These are phyloP conservation scores for Cladosporium sp. DNA, from an alignment of 2,329 filamentous ascomycete species.

Conservation along the genomic window DNA sequence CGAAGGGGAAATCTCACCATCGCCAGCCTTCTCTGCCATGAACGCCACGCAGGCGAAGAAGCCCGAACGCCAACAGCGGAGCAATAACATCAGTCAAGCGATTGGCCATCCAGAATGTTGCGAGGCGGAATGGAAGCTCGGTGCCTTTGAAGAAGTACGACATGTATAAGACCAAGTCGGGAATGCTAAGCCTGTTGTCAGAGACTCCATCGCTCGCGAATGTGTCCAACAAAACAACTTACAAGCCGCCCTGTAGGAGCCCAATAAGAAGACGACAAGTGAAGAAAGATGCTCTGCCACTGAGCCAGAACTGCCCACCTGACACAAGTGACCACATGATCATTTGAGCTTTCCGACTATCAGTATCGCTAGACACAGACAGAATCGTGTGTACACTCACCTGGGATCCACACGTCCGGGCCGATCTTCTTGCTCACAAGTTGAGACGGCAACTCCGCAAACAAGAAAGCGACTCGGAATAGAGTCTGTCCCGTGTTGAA, in stretches of 20 bases:
- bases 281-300: constrained; percentile 39
- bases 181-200: neutral
- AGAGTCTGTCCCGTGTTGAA: constrained; percentile 49
- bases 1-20: constrained; percentile 28
- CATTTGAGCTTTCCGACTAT: constrained; percentile 31
- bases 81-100: constrained; percentile 29
- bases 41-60: constrained; percentile 45
- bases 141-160: constrained; percentile 74
- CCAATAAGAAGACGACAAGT: constrained; percentile 43
- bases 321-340: constrained; percentile 49
- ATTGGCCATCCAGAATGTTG: constrained; percentile 62
- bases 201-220: neutral
- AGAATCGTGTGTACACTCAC: neutral
- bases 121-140: constrained; percentile 67
- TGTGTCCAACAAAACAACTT: neutral
- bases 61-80: constrained; percentile 31
- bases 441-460: constrained; percentile 39
- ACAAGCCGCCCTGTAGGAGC: constrained; percentile 43
- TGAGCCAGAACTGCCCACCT: constrained; percentile 24
- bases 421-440: constrained; percentile 49
- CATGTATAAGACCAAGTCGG: constrained; percentile 63
- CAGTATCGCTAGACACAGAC: neutral
- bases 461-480: constrained; percentile 81
- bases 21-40: constrained; percentile 52
- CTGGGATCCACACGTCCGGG: constrained; percentile 46